These are phyloP conservation scores for Cenococcum geophilum DNA, from an alignment of 495 filamentous ascomycete species.

Conservation along the genomic window DNA sequence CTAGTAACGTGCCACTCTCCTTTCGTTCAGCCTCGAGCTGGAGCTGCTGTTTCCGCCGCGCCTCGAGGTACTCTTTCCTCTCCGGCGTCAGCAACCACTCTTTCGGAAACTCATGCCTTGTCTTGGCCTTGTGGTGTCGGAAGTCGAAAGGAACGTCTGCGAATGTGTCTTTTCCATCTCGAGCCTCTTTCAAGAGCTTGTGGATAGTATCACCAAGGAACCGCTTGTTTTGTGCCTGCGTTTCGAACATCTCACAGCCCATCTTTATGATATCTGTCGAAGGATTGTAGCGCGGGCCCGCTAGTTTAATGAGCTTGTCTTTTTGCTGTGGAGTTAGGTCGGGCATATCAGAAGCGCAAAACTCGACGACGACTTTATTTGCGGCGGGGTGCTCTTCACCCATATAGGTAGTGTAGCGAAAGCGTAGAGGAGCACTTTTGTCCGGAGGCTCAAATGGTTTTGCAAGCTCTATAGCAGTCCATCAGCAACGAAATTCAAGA, in stretches of 20 bases:
- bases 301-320: constrained; percentile 79
- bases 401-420: constrained; percentile 96
- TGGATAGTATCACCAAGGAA: constrained; percentile 77
- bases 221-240: constrained; percentile 91
- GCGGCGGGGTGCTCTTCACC: constrained; percentile 89
- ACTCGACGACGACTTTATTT: constrained; percentile 88
- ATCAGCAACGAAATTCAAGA: not conserved
- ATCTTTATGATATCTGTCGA: constrained; percentile 78
- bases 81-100: constrained; percentile 72
- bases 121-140: constrained; percentile 72
- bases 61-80: constrained; percentile 58
- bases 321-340: constrained; percentile 60
- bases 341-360: constrained; percentile 62
- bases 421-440: constrained; percentile 64
- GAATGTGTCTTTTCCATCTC: constrained; percentile 72
- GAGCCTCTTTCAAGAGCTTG: constrained; percentile 63
- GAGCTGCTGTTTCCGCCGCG: constrained; percentile 47
- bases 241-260: constrained; percentile 80
- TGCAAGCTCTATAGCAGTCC: constrained; percentile 57
- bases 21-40: constrained; percentile 45
- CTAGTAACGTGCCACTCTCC: constrained; percentile 46
- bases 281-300: constrained; percentile 86
- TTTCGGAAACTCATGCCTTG: constrained; percentile 63
- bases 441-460: constrained; percentile 72
- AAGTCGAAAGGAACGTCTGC: constrained; percentile 86